Base-by-base conservation (phyloP, 2,329 filamentous ascomycete species). In the Chalaropsis ovoidea region DNA sequence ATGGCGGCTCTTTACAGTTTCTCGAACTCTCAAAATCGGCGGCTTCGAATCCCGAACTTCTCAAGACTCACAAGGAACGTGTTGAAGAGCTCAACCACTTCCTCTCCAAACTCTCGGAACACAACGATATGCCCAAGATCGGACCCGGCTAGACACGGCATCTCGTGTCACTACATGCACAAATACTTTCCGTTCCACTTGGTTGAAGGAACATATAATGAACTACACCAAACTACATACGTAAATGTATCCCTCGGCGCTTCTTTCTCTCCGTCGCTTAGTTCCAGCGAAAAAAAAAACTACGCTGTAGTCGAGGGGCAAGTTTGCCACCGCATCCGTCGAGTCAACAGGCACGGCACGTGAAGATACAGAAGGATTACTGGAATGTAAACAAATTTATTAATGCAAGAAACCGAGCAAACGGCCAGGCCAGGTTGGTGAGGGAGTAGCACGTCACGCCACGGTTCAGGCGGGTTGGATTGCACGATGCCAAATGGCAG, bases 31-130 rank as follows among this genome's bases (percentile, higher is more conserved):
- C 95, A 56, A 86, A 88, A 72, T 77, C 78, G 2, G 79, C 80
- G 1, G 76, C 76, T 6, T 74, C 78, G 7, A 75, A 80, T 61
- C 85, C 87, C 15, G 92, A 96, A 74, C 87, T 95, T 17, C 84
- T 93, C 70, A 97, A 96, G 80, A 95, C 92, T 39, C 94, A 99
- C 76, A 97, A 97, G 75, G 89, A 99, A 78, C 86, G 90, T 11
- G 93, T 99, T 54, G 92, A 97, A 75, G 91, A 96, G 74, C 78
- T 97, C 71, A 99, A 99, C 74, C 90, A 89, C 69, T 96, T 97
- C 74, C 78, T 99, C 43, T 94, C 90, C 69, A 88, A 86, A 70
- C 77, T 99, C 72, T 96, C 90, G 76, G 94, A 99, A 77, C 94
- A 99, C 77, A 93, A 99, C 76, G 94, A 99, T 74, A 99, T 99